Percentiles rank a stretch among this genome's conserved stretches.
Evolutionary conservation across 768 basidiomycete genomes (phyloP).

Genomic region (Fomitopsis pulvina): DNA sequence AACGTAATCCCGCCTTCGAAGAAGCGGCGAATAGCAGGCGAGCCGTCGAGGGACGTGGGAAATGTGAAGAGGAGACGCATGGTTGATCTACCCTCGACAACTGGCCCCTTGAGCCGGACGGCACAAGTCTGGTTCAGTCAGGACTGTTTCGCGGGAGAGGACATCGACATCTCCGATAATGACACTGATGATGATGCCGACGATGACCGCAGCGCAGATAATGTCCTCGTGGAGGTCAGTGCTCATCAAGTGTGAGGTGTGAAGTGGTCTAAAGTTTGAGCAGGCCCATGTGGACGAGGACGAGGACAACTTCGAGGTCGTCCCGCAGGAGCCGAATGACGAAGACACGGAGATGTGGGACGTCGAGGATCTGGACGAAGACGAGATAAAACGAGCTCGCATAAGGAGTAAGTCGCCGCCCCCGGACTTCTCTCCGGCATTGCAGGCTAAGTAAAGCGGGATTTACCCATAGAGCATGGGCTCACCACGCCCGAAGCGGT

Average conservation of each 20-base stretch:
- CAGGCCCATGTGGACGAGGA: slow-evolving; percentile 22
- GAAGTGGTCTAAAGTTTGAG: neutral
- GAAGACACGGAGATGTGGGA: slow-evolving; percentile 73
- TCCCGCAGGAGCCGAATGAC: slow-evolving; percentile 51
- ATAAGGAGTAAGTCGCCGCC: slow-evolving; percentile 51
- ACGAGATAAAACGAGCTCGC: slow-evolving; percentile 55
- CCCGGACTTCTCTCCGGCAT: neutral
- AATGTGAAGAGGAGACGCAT: slow-evolving; percentile 46
- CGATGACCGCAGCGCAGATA: slow-evolving; percentile 16
- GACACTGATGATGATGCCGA: slow-evolving; percentile 31
- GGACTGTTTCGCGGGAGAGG: slow-evolving; percentile 71
- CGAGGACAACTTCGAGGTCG: slow-evolving; percentile 68
- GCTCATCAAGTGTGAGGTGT: too few relatives aligned
- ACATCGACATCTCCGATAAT: slow-evolving; percentile 35
- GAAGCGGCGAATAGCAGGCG: slow-evolving; percentile 37
- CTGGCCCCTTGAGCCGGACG: slow-evolving; percentile 38
- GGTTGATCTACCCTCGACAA: slow-evolving; percentile 34
- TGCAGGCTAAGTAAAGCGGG: neutral
- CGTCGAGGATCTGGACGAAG: slow-evolving; percentile 68
- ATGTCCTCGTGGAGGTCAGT: neutral
- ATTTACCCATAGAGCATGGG: slow-evolving; percentile 56
- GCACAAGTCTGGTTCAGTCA: slow-evolving; percentile 96
- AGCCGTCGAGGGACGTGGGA: slow-evolving; percentile 10
- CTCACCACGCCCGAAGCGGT: slow-evolving; percentile 86
- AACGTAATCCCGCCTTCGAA: slow-evolving; percentile 12